A percentile compares a stretch with the other conserved stretches of the same genome.
These are phyloP conservation scores for Beauveria bassiana DNA, from an alignment of 2,329 filamentous ascomycete genomes.

Conservation along the genomic window DNA sequence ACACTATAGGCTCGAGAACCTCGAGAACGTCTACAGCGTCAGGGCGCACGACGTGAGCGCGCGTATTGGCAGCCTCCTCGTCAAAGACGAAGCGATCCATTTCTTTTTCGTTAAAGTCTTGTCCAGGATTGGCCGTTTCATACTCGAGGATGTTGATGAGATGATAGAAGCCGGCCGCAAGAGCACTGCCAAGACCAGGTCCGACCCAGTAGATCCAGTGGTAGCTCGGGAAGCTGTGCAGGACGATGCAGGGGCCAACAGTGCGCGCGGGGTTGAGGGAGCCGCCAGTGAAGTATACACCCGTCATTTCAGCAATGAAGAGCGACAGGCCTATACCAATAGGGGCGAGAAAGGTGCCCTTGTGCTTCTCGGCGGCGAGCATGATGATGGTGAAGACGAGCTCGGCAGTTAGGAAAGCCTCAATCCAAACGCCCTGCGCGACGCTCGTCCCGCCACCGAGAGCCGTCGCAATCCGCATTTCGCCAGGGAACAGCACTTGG, in stretches of 20 bases:
- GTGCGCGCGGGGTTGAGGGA: slow-evolving; percentile 39
- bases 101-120: slow-evolving; percentile 15
- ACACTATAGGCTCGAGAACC: slow-evolving; percentile 6
- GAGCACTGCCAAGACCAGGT: slow-evolving; percentile 13
- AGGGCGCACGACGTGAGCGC: slow-evolving; percentile 8
- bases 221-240: slow-evolving; percentile 30
- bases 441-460: slow-evolving; percentile 31
- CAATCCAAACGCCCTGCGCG: slow-evolving; percentile 41
- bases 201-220: slow-evolving; percentile 40
- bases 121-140: slow-evolving; percentile 14
- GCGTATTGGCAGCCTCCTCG: slow-evolving; percentile 10
- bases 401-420: slow-evolving; percentile 40
- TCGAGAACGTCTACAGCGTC: slow-evolving; percentile 5
- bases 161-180: slow-evolving; percentile 13
- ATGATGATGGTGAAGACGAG: slow-evolving; percentile 43
- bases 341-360: slow-evolving; percentile 39
- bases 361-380: slow-evolving; percentile 43
- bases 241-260: slow-evolving; percentile 39
- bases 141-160: slow-evolving; percentile 14
- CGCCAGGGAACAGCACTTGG: slow-evolving; percentile 14
- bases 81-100: slow-evolving; percentile 13
- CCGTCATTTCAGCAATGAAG: slow-evolving; percentile 38
- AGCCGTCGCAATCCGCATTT: slow-evolving; percentile 30
- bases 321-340: slow-evolving; percentile 39
- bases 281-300: slow-evolving; percentile 40